These are phyloP conservation scores for Fusarium sororula DNA, from an alignment of 2,329 filamentous ascomycete species.

Conservation along the genomic window DNA sequence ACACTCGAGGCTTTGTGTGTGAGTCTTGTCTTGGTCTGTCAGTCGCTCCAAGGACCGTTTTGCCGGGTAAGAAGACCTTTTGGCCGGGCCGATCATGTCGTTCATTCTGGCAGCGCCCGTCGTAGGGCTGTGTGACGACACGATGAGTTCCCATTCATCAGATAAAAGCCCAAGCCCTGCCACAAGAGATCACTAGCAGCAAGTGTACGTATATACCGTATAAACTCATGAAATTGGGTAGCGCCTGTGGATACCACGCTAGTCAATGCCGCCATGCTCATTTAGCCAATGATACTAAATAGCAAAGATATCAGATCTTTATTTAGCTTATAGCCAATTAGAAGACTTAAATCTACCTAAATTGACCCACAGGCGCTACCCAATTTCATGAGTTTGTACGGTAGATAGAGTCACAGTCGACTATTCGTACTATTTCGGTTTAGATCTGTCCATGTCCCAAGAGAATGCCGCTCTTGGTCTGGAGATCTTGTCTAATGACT, in stretches of 20 bases:
- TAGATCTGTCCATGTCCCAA: background rate
- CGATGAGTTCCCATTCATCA: background rate
- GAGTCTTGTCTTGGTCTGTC: background rate
- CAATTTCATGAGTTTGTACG: too few species aligned
- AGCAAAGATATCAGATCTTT: too few species aligned
- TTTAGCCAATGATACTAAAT: too few species aligned
- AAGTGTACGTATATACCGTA: background rate
- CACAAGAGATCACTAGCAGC: background rate
- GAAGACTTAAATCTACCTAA: too few species aligned
- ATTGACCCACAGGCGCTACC: too few species aligned
- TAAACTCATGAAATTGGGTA: too few species aligned
- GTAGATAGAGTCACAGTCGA: slow-evolving; percentile 4
- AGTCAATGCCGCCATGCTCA: too few species aligned
- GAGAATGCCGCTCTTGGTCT: background rate
- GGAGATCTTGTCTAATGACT: background rate
- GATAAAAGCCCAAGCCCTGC: slow-evolving; percentile 8
- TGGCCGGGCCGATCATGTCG: slow-evolving; percentile 35
- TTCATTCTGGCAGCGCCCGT: slow-evolving; percentile 32
- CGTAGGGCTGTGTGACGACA: slow-evolving; percentile 47
- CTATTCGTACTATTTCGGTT: slow-evolving; percentile 24
- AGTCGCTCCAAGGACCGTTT: slow-evolving; percentile 34
- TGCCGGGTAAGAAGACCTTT: slow-evolving; percentile 30
- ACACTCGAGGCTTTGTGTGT: background rate
- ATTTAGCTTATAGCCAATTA: too few species aligned
- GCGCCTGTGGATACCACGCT: too few species aligned